phyloP scores from a whole-genome alignment of 257 asterid species.

The Nicotiana sylvestris region DNA sequence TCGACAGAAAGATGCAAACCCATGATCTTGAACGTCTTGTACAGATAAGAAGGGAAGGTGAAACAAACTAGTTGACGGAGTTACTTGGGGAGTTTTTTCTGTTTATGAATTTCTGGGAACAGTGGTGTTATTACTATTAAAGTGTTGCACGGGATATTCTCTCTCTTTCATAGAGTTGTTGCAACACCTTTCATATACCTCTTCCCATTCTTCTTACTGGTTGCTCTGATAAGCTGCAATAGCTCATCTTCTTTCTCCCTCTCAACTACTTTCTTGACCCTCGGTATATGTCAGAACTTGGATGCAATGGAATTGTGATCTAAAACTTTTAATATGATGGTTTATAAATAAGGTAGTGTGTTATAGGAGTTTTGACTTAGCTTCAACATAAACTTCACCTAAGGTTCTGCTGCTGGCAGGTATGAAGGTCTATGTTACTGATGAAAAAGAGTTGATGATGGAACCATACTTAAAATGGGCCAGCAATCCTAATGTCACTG shows the following conservation, averaged over 20 bases:
- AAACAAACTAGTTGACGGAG: too few species aligned
- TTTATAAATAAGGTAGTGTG: neutral
- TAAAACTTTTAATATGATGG: neutral
- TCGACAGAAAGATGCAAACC: too few species aligned
- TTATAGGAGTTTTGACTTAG: neutral
- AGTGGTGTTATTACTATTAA: too few species aligned
- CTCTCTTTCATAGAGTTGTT: too few species aligned
- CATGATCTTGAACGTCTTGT: too few species aligned
- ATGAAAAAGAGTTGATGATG: slow-evolving; percentile 92
- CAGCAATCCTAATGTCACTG: slow-evolving; percentile 75
- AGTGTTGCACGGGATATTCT: too few species aligned
- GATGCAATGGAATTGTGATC: neutral
- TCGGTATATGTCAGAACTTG: neutral
- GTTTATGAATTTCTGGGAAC: too few species aligned
- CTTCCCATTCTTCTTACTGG: too few species aligned
- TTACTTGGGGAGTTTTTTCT: too few species aligned
- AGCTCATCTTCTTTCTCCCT: neutral
- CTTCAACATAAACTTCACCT: neutral
- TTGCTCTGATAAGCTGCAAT: neutral
- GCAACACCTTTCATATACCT: too few species aligned
- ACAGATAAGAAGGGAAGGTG: too few species aligned
- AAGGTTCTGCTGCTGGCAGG: slow-evolving; percentile 28
- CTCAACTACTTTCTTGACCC: neutral
- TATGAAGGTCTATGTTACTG: slow-evolving; percentile 58
- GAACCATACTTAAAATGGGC: slow-evolving; percentile 99